These are phyloP conservation scores for Suillus occidentalis DNA, from an alignment of 768 basidiomycete species.

Conservation along the genomic window DNA sequence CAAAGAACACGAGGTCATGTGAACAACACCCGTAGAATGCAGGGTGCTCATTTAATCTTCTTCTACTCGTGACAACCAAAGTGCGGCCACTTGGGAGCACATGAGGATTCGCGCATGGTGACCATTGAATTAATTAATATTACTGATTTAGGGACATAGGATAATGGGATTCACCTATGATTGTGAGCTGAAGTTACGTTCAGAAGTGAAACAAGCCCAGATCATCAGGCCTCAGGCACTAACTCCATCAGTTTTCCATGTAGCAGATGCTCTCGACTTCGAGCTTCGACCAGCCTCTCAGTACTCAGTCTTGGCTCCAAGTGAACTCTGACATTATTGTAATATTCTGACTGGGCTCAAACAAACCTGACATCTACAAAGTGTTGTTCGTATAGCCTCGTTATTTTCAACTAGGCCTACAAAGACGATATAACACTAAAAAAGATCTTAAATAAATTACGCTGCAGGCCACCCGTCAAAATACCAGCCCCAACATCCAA, in stretches of 20 bases:
- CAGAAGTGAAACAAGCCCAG: not conserved
- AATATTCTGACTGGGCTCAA: too few relatives aligned
- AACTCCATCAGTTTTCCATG: not conserved
- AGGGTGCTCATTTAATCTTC: too few relatives aligned
- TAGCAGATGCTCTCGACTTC: too few relatives aligned
- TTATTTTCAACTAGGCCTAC: too few relatives aligned
- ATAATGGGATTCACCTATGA: not conserved
- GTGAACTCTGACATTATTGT: too few relatives aligned
- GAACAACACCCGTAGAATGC: not conserved
- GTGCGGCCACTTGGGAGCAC: not conserved
- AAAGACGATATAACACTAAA: too few relatives aligned
- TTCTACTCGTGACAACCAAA: not conserved
- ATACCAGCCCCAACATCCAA: not conserved
- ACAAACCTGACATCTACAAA: too few relatives aligned
- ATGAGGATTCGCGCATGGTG: not conserved
- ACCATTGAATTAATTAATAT: not conserved
- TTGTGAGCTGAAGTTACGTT: not conserved
- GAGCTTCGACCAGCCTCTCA: too few relatives aligned
- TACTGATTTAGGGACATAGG: not conserved
- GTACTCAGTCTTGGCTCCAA: not conserved
- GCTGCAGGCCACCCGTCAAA: not conserved
- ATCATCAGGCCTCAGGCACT: not conserved
- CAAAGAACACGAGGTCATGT: not conserved
- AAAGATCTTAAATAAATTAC: too few relatives aligned
- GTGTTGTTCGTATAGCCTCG: too few relatives aligned